Percentiles rank a stretch among this genome's conserved stretches.
Evolutionary conservation across 1,139 yeast species (phyloP).

Genomic region (Debaryomyces singareniensis): DNA sequence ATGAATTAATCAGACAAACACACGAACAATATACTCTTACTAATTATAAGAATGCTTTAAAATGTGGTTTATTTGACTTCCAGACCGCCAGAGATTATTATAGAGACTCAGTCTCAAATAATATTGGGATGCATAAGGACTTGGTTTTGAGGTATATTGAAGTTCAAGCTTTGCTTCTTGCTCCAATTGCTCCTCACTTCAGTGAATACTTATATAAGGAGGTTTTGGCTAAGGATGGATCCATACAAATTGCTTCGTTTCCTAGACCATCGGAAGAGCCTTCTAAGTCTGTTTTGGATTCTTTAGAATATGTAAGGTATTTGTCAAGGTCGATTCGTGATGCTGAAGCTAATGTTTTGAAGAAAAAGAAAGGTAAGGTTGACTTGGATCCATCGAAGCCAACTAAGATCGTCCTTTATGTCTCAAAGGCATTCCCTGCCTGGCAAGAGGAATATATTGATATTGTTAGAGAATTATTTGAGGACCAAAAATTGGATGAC

Average conservation of each 20-base stretch:
- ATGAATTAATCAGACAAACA: constrained; percentile 67
- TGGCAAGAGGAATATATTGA: constrained; percentile 93
- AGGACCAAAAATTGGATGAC: constrained; percentile 53
- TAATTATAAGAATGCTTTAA: constrained; percentile 82
- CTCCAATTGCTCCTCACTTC: constrained; percentile 96
- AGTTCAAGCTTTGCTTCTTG: constrained; percentile 72
- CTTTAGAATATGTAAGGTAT: constrained; percentile 72
- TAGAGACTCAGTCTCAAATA: constrained; percentile 66
- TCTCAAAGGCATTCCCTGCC: constrained; percentile 84
- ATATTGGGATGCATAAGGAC: constrained; percentile 74
- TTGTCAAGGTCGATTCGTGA: constrained; percentile 85
- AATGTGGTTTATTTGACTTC: constrained; percentile 87
- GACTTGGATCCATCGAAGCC: constrained; percentile 72
- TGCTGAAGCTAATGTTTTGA: constrained; percentile 79
- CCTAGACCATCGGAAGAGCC: constrained; percentile 68
- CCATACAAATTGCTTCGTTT: constrained; percentile 73
- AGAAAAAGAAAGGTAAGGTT: constrained; percentile 79
- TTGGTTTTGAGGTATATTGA: constrained; percentile 78
- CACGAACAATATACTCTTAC: constrained; percentile 65
- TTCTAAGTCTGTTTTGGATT: constrained; percentile 54
- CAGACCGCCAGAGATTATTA: constrained; percentile 95
- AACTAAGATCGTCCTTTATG: constrained; percentile 61
- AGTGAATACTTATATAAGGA: constrained; percentile 87
- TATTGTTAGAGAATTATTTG: constrained; percentile 74
- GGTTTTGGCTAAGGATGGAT: constrained; percentile 51